Percentiles rank a stretch among this genome's conserved stretches.
Evolutionary conservation across 352 stramenopile genomes (phyloP).

Genomic region (Globisporangium solare): DNA sequence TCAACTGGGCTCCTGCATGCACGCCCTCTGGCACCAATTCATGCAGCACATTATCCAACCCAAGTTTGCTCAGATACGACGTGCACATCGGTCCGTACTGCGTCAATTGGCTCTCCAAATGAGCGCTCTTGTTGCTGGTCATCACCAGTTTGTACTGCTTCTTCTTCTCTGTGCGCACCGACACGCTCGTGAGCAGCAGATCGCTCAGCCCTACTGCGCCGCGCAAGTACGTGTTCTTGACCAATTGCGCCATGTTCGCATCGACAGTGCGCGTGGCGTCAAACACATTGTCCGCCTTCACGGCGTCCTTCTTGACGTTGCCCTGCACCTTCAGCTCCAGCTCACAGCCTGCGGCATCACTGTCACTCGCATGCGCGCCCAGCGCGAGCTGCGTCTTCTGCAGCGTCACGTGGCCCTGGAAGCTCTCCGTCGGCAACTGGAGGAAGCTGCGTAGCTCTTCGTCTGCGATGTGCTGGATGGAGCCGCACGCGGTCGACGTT

Average conservation of each 20-base stretch:
- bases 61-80: constrained; percentile 9
- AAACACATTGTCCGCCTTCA: constrained; percentile 11
- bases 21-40: background rate
- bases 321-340: constrained; percentile 3
- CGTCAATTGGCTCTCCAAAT: constrained; percentile 13
- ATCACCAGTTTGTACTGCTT: constrained; percentile 18
- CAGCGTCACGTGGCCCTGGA: constrained; percentile 12
- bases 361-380: background rate
- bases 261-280: constrained; percentile 12
- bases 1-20: background rate
- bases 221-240: constrained; percentile 11
- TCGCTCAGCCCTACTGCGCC: constrained; percentile 7
- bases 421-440: constrained; percentile 7
- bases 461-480: constrained; percentile 5
- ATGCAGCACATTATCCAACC: background rate
- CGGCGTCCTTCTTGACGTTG: background rate
- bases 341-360: constrained; percentile 11
- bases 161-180: constrained; percentile 17
- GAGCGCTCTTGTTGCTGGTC: constrained; percentile 1
- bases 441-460: constrained; percentile 13
- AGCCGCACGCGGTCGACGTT: constrained; percentile 16
- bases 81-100: constrained; percentile 16
- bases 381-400: constrained; percentile 9
- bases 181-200: constrained; percentile 18
- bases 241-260: constrained; percentile 12